Evolutionary conservation across 139 green algal genomes (phyloP).

Genomic region (Pedinophyceae sp.): DNA sequence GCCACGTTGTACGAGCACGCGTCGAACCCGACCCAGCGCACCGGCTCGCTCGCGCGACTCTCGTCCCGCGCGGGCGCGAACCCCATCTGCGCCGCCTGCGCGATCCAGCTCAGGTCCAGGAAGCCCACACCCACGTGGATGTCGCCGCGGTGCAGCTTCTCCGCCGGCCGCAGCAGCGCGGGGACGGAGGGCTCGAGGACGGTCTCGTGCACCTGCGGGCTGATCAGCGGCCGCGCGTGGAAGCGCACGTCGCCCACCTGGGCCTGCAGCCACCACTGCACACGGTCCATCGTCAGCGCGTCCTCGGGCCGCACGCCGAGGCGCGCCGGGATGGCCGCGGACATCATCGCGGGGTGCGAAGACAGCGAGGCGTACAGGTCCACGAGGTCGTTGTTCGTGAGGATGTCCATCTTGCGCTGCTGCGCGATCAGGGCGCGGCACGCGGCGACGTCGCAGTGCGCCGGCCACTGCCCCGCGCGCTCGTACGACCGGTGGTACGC

Average conservation of each 20-base stretch:
- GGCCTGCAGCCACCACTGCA: background rate
- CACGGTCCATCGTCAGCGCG: background rate
- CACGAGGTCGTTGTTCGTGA: background rate
- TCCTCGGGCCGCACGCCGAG: background rate
- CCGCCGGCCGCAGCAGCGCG: background rate
- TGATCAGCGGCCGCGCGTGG: background rate
- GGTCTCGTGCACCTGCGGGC: background rate
- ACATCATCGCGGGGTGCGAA: background rate
- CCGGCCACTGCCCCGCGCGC: background rate
- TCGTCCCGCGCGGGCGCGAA: background rate
- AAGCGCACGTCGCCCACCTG: background rate
- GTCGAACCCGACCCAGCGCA: slow-evolving; percentile 27
- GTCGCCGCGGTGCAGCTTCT: slow-evolving; percentile 9
- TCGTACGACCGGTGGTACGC: background rate
- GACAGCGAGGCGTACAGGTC: background rate
- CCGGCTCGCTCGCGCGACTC: background rate
- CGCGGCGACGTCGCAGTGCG: background rate
- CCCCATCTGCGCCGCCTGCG: slow-evolving; percentile 5
- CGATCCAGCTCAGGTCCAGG: slow-evolving; percentile 22
- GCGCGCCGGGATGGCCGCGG: background rate
- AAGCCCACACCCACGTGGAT: slow-evolving; percentile 31
- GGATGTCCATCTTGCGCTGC: too few species aligned
- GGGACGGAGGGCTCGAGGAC: background rate
- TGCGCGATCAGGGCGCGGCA: too few species aligned
- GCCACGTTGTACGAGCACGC: slow-evolving; percentile 18